Evolutionary conservation across 495 filamentous ascomycete genomes (phyloP).

Genomic region (Neurospora sp.): DNA sequence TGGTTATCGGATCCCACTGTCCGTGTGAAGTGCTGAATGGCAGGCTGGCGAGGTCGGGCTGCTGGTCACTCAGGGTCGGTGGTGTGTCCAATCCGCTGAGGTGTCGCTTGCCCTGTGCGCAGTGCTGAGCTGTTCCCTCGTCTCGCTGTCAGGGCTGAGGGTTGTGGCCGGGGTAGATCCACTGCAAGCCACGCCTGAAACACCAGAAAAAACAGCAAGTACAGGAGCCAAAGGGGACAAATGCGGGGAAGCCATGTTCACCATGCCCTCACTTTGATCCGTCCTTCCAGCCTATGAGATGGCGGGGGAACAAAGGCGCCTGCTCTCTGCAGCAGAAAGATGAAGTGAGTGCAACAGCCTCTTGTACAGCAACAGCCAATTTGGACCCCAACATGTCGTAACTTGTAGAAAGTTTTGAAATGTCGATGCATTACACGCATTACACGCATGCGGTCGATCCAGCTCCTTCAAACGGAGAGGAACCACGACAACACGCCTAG

Average conservation of each 20-base stretch:
- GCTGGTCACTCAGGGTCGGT: not conserved
- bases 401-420: not conserved
- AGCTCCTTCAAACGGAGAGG: not conserved
- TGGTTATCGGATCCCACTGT: not conserved
- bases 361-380: not conserved
- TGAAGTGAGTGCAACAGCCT: not conserved
- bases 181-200: not conserved
- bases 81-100: not conserved
- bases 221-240: not conserved
- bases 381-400: not conserved
- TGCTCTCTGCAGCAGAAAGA: not conserved
- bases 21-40: not conserved
- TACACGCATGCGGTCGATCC: not conserved
- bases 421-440: not conserved
- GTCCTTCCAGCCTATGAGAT: not conserved
- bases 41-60: not conserved
- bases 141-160: not conserved
- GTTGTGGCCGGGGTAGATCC: not conserved
- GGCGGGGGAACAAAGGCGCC: not conserved
- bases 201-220: not conserved
- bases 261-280: not conserved
- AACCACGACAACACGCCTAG: not conserved
- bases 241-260: not conserved
- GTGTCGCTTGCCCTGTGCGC: not conserved
- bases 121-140: not conserved